Evolutionary conservation across 495 filamentous ascomycete genomes (phyloP).

Genomic region (Penicillium maclennaniae): DNA sequence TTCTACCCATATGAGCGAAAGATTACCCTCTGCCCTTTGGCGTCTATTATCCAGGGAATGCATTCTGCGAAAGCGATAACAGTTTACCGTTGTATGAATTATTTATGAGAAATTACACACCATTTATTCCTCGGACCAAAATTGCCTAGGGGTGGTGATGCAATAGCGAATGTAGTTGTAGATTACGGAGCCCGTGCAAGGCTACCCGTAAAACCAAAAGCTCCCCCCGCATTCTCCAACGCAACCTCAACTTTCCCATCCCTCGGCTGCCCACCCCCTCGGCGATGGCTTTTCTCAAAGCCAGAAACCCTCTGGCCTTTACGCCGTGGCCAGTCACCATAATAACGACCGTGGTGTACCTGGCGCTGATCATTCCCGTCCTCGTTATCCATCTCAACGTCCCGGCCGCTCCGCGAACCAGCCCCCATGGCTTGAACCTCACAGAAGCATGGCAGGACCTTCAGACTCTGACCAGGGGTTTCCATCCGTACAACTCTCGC

Average conservation of each 20-base stretch:
- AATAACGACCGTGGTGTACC: slow-evolving; percentile 64
- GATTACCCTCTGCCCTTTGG: slow-evolving; percentile 18
- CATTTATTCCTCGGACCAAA: slow-evolving; percentile 9
- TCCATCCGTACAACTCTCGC: slow-evolving; percentile 84
- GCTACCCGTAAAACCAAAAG: slow-evolving; percentile 4
- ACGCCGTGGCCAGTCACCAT: slow-evolving; percentile 67
- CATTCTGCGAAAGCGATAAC: slow-evolving; percentile 30
- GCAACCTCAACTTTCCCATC: slow-evolving; percentile 6
- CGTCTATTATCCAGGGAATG: slow-evolving; percentile 29
- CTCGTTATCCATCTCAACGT: slow-evolving; percentile 72
- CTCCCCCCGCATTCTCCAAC: slow-evolving; percentile 27
- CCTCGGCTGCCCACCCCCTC: slow-evolving; percentile 1
- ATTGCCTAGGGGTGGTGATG: too few relatives aligned
- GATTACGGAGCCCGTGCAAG: slow-evolving; percentile 7
- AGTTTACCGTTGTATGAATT: slow-evolving; percentile 7
- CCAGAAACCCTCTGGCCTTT: slow-evolving; percentile 57
- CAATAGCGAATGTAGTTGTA: neutral
- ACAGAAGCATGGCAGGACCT: slow-evolving; percentile 86
- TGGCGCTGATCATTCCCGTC: slow-evolving; percentile 65
- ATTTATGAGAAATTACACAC: slow-evolving; percentile 20
- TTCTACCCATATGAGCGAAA: slow-evolving; percentile 28
- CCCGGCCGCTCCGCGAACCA: slow-evolving; percentile 61
- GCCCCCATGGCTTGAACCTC: slow-evolving; percentile 63
- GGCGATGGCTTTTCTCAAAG: slow-evolving; percentile 33
- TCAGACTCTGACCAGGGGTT: slow-evolving; percentile 64